These are phyloP conservation scores for Pelargonium cotyledonis DNA, from an alignment of 441 rosid genomes.

Conservation along the genomic window DNA sequence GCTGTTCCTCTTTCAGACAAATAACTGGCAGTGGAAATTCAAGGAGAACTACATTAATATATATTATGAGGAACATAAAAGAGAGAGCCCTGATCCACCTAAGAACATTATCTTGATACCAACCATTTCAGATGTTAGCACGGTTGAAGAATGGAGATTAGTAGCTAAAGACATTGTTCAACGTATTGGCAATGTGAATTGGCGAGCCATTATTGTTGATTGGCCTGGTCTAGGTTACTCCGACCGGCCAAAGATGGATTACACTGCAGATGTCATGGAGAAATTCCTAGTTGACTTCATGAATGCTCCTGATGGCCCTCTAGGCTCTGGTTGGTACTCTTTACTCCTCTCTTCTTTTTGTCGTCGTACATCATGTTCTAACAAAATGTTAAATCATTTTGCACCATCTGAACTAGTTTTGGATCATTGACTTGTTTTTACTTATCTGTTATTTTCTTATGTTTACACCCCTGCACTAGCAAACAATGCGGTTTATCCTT, in stretches of 20 bases:
- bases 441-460: too few relatives aligned
- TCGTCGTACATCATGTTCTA: neutral
- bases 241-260: constrained; percentile 71
- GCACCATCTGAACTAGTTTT: too few relatives aligned
- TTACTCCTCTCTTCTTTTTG: neutral
- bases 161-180: constrained; percentile 66
- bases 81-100: constrained; percentile 38
- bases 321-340: constrained; percentile 42
- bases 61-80: constrained; percentile 67
- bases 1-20: constrained; percentile 40
- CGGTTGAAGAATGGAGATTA: constrained; percentile 87
- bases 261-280: constrained; percentile 79
- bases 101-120: constrained; percentile 75
- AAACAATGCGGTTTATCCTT: too few relatives aligned
- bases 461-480: too few relatives aligned
- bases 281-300: constrained; percentile 71
- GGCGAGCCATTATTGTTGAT: constrained; percentile 67
- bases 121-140: constrained; percentile 91
- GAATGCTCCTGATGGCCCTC: constrained; percentile 60
- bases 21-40: constrained; percentile 74
- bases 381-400: too few relatives aligned
- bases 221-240: constrained; percentile 92
- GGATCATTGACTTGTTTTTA: too few relatives aligned
- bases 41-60: constrained; percentile 48
- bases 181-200: constrained; percentile 38